Evolutionary conservation across 768 basidiomycete genomes (phyloP).

Genomic region (Lactifluus volemus): DNA sequence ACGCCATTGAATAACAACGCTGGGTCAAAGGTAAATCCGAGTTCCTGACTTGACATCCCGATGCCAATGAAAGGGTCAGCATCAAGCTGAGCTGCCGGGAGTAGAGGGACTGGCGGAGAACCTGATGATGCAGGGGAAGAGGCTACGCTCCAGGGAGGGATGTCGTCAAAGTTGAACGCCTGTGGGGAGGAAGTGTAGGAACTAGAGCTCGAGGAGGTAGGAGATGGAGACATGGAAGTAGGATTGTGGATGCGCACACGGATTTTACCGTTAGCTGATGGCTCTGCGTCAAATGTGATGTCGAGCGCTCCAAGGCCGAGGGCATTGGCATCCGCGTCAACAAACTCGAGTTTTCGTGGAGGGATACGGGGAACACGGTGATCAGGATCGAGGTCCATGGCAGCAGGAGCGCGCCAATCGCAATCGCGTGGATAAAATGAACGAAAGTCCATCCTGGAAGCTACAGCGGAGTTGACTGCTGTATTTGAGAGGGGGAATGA

Average conservation of each 20-base stretch:
- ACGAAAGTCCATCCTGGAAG: constrained; percentile 27
- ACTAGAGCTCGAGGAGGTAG: constrained; percentile 31
- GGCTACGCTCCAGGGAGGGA: constrained; percentile 20
- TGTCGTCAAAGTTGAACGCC: constrained; percentile 19
- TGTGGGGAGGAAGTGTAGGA: constrained; percentile 27
- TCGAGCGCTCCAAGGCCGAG: constrained; percentile 50
- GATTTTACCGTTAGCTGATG: constrained; percentile 60
- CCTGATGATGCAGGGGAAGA: constrained; percentile 16
- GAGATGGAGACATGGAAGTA: constrained; percentile 30
- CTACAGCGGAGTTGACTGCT: constrained; percentile 23
- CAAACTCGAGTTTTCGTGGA: constrained; percentile 47
- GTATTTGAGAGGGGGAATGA: constrained; percentile 40
- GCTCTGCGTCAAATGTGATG: constrained; percentile 63
- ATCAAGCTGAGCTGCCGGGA: constrained; percentile 29
- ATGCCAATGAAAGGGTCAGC: constrained; percentile 54
- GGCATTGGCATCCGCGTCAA: constrained; percentile 40
- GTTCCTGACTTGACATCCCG: constrained; percentile 30
- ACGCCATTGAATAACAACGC: constrained; percentile 31
- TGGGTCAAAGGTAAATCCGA: constrained; percentile 29
- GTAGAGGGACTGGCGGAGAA: constrained; percentile 26
- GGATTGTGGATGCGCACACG: constrained; percentile 62
- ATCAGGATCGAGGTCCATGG: constrained; percentile 42
- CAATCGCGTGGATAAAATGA: constrained; percentile 27
- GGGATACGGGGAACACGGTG: constrained; percentile 30
- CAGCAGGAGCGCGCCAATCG: constrained; percentile 25